Conservation (phyloP, 345 rosid genomes). For the Fremontodendron californicum region DNA sequence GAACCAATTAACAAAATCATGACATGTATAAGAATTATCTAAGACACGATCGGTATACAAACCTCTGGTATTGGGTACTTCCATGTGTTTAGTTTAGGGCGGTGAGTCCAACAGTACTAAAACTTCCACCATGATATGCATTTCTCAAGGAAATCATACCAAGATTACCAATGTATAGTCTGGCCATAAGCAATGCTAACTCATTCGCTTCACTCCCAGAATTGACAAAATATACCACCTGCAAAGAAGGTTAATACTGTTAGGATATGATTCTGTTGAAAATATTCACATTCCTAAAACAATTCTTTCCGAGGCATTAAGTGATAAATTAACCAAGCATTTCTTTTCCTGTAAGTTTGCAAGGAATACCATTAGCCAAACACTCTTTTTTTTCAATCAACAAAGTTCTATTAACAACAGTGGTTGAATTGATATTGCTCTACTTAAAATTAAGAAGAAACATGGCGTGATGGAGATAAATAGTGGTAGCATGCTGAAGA, state of each 20-base stretch:
- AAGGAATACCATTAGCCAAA: background rate
- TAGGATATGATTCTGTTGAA: no score
- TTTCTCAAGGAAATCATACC: conserved; percentile 89
- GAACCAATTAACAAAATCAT: no score
- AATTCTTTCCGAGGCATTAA: background rate
- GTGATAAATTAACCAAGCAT: background rate
- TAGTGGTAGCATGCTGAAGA: conserved; percentile 87
- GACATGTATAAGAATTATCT: background rate
- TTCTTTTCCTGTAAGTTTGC: background rate
- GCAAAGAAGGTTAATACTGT: conserved; percentile 18
- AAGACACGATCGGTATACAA: conserved; percentile 4
- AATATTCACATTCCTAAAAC: background rate
- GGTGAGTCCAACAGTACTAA: conserved; percentile 80
- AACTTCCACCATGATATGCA: conserved; percentile 97
- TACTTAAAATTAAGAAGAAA: background rate
- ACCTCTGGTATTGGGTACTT: conserved; percentile 95
- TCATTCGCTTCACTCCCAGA: conserved; percentile 97
- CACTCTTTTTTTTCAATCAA: background rate
- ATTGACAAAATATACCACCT: conserved; percentile 93
- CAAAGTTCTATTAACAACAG: background rate
- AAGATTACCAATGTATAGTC: conserved; percentile 74
- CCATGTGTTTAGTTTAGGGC: conserved; percentile 91
- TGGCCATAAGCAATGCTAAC: conserved; percentile 90
- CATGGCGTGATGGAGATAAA: conserved; percentile 73
- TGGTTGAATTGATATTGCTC: background rate